These are phyloP conservation scores for Lachancea sp. DNA, from an alignment of 805 yeast species.

Conservation along the genomic window DNA sequence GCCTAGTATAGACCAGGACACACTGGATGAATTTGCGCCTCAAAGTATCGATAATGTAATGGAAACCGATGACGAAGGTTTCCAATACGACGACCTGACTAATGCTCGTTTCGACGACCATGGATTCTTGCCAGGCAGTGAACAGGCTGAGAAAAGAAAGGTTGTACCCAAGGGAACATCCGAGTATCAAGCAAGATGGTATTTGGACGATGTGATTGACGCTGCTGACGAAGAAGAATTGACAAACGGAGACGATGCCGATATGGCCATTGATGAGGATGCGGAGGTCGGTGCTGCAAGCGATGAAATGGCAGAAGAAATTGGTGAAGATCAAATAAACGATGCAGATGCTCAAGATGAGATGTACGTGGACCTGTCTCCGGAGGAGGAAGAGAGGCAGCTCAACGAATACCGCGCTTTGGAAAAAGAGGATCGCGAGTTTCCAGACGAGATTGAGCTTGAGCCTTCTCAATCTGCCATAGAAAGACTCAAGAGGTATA, in stretches of 20 bases:
- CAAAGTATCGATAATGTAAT: slow-evolving; percentile 45
- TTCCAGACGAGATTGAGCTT: slow-evolving; percentile 92
- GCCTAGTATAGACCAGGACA: slow-evolving; percentile 43
- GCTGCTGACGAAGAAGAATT: slow-evolving; percentile 28
- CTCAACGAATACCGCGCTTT: slow-evolving; percentile 56
- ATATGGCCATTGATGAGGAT: slow-evolving; percentile 28
- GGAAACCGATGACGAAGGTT: slow-evolving; percentile 30
- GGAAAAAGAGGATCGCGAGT: slow-evolving; percentile 80
- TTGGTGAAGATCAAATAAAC: not conserved
- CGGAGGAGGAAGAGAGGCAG: slow-evolving; percentile 81
- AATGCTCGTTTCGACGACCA: slow-evolving; percentile 37
- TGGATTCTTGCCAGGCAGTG: slow-evolving; percentile 34
- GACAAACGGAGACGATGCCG: slow-evolving; percentile 31
- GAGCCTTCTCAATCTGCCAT: slow-evolving; percentile 68
- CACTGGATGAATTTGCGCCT: slow-evolving; percentile 55
- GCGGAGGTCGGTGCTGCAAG: slow-evolving; percentile 22
- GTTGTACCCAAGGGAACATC: slow-evolving; percentile 71
- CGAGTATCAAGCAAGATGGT: slow-evolving; percentile 76
- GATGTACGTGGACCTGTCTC: slow-evolving; percentile 62
- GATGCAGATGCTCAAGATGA: slow-evolving; percentile 38
- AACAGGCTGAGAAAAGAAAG: slow-evolving; percentile 27
- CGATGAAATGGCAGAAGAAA: slow-evolving; percentile 18
- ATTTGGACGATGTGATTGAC: slow-evolving; percentile 48
- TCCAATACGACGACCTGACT: slow-evolving; percentile 26
- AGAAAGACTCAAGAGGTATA: slow-evolving; percentile 67